These are phyloP conservation scores for Pholiota conissans DNA, from an alignment of 768 basidiomycete species.

Conservation along the genomic window DNA sequence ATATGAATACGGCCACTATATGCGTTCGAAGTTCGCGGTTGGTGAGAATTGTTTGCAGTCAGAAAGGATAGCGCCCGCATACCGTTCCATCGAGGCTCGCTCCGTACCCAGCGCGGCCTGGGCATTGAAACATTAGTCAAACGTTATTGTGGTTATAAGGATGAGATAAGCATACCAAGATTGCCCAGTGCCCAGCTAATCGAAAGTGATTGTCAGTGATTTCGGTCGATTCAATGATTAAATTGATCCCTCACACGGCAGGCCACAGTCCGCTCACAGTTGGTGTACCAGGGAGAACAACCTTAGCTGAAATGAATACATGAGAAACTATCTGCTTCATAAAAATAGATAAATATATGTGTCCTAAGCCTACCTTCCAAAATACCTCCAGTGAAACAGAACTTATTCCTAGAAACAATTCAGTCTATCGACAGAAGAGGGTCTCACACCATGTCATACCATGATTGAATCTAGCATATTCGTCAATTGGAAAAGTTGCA, in stretches of 20 bases:
- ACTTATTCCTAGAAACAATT: constrained; percentile 39
- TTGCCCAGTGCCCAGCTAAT: constrained; percentile 49
- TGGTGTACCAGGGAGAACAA: constrained; percentile 30
- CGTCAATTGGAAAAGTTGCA: not conserved
- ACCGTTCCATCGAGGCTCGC: constrained; percentile 70
- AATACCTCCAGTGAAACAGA: constrained; percentile 82
- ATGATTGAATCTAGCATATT: constrained; percentile 31
- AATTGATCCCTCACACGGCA: constrained; percentile 27
- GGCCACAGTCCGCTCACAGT: constrained; percentile 40
- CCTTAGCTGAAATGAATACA: constrained; percentile 16
- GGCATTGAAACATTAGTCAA: constrained; percentile 11
- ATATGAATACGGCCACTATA: constrained; percentile 71
- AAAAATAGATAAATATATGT: not conserved
- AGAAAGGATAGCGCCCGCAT: constrained; percentile 15
- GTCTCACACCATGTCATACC: constrained; percentile 19
- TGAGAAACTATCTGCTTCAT: constrained; percentile 15
- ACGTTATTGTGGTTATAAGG: constrained; percentile 32
- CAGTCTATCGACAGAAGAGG: not conserved
- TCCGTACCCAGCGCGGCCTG: constrained; percentile 74
- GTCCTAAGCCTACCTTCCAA: constrained; percentile 38
- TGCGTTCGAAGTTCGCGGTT: no score
- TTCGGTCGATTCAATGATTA: not conserved
- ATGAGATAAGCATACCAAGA: constrained; percentile 37
- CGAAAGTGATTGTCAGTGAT: constrained; percentile 19
- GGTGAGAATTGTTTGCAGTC: not conserved